Base-by-base conservation (phyloP, 495 filamentous ascomycete species). In the Bathelium albidoporum region DNA sequence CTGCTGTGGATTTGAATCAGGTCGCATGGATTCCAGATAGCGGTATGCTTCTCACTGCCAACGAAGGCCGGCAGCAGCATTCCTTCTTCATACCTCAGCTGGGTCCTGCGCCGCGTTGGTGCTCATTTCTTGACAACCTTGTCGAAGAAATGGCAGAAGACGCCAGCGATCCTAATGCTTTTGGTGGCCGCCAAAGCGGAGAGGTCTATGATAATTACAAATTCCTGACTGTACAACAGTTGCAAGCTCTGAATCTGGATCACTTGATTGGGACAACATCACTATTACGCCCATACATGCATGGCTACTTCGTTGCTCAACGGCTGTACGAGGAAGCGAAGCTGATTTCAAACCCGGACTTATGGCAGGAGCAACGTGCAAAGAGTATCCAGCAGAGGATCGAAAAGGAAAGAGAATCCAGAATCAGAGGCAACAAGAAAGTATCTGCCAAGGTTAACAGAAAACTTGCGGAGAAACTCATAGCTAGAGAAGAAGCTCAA, bases 121-220 rank as follows among this genome's bases (percentile, higher is more conserved):
- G 95, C 71, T 85, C 87, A 10, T 97, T 97, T 83, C 78, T 99
- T 34, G 95, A 99, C 71, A 95, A 93, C 70, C 81, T 98, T 59
- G 95, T 96, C 18, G 95, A 99, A 74, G 95, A 99, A 72, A 97
- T 99, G 90, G 93, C 92, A 1, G 92, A 95, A 71, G 82, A 86
- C 63, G 78, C 77, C 16, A 82, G 84, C 67, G 87, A 90, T 66
- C 86, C 87, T 2, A 85, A 83, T 65, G 83, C 85, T 7, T 89
- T 84, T 68, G 69, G 62, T 22, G 63, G 65, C 12, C 28, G 62
- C 5, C 43, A 49, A 9, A 34, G 34, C 11, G 85, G 87, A 36
- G 85, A 91, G 65, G 87, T 95, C 16, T 99, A 97, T 77, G 95
- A 97, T 74, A 97, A 97, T 73, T 97, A 89, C 83, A 97, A 96